Conservation (phyloP, 2,329 filamentous ascomycete species). For the Colletotrichum lentis region DNA sequence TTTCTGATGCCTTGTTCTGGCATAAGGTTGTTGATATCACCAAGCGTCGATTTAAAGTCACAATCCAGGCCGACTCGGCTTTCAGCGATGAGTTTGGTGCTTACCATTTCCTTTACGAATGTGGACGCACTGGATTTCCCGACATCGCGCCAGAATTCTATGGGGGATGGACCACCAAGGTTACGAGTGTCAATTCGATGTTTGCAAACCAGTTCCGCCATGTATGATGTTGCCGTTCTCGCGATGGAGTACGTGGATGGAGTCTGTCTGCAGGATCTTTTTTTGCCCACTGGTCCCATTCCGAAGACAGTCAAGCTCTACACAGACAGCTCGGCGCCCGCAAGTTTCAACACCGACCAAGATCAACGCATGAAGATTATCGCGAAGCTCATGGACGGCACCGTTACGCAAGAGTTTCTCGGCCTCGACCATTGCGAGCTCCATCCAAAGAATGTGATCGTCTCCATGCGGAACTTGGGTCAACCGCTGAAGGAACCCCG, state of each 20-base stretch:
- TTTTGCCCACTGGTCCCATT: neutral
- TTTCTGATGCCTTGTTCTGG: slow-evolving; percentile 19
- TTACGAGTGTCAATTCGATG: neutral
- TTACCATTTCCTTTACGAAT: neutral
- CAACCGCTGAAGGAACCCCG: neutral
- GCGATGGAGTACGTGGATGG: slow-evolving; percentile 12
- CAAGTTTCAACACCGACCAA: neutral
- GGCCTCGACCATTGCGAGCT: slow-evolving; percentile 1
- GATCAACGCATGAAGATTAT: neutral
- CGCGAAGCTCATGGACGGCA: slow-evolving; percentile 5
- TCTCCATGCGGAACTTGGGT: neutral
- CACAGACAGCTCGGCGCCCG: too few species aligned
- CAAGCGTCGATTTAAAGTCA: neutral
- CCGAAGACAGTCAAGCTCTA: neutral
- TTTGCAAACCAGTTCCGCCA: neutral
- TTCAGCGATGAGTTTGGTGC: slow-evolving; percentile 13
- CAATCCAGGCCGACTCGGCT: neutral
- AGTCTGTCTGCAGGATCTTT: neutral
- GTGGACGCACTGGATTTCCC: neutral
- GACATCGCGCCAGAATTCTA: slow-evolving; percentile 6
- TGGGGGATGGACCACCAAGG: neutral
- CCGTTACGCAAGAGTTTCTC: neutral
- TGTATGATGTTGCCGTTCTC: slow-evolving; percentile 9
- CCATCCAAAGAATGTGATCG: neutral
- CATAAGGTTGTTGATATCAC: neutral